Evolutionary conservation across 1,284 basidiomycete genomes (phyloP).

Genomic region (Irpex lacteus): DNA sequence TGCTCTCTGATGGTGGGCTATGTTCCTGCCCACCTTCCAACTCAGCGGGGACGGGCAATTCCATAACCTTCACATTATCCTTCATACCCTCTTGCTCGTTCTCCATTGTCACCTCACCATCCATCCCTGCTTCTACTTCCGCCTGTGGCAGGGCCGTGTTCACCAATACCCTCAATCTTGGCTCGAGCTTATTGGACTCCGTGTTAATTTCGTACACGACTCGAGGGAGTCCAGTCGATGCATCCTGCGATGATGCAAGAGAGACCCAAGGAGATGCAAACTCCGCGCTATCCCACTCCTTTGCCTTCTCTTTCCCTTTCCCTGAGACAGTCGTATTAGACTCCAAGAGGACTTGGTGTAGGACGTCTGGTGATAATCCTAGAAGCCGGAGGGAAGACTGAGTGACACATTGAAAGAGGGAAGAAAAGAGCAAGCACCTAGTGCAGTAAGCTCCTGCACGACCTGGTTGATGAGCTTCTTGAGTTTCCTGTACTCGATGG

Average conservation of each 20-base stretch:
- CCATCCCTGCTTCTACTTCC: background rate
- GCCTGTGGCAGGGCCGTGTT: conserved; percentile 7
- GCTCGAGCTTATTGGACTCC: conserved; percentile 48
- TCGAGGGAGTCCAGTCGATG: conserved; percentile 18
- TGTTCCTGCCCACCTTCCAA: background rate
- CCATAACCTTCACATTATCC: too few species aligned
- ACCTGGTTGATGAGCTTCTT: conserved; percentile 93
- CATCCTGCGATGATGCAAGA: background rate
- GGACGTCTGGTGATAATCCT: conserved; percentile 39
- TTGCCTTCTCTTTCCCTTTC: conserved; percentile 25
- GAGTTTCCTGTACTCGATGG: conserved; percentile 87
- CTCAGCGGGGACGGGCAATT: too few species aligned
- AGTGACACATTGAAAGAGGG: background rate
- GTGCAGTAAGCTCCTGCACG: conserved; percentile 74
- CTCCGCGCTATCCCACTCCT: conserved; percentile 5
- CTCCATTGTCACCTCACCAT: background rate
- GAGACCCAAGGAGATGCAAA: conserved; percentile 8
- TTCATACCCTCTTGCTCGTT: too few species aligned
- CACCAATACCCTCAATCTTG: conserved; percentile 51
- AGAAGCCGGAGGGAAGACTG: too few species aligned
- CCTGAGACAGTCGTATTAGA: conserved; percentile 15
- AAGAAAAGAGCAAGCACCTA: conserved; percentile 45
- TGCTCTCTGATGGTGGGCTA: background rate
- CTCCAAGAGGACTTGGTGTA: conserved; percentile 43
- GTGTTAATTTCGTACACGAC: conserved; percentile 56